Base-by-base conservation (phyloP, 257 asterid genomes). In the Henckelia pumila region DNA sequence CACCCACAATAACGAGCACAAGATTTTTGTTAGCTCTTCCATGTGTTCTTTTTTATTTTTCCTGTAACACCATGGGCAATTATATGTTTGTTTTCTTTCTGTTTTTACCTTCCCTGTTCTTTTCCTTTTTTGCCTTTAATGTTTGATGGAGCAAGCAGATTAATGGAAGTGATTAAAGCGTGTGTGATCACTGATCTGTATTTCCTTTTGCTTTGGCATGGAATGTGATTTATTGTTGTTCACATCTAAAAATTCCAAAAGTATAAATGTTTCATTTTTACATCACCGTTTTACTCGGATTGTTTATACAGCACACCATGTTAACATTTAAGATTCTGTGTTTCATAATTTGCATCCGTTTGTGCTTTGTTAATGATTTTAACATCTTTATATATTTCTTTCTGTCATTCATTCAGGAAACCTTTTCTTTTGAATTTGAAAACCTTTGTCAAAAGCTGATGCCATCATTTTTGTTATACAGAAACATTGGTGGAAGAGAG, bases 401-500 rank as follows among this genome's bases (percentile, higher is more conserved):
- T 11, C 47, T 35, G 3, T 64, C 33, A 22, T 25, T 56, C 53
- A 67, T 50, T 66, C 69, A 22, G 57, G 35, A 71, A 68, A 59
- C 60, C 5, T 65, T 65, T 44, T 26, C 66, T 22, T 58, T 67
- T 76, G 73, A 70, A 74, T 68, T 56, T 71, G 60, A 63, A 59
- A 73, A 62, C 37, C 59, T 17, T 63, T 74, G 63, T 73, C 53
- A 23, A 69, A 76, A 65, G 68, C 76, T 82, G 80, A 80, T 64
- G 67, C 40, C 69, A 66, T 76, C 65, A 60, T 69, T 70, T 72
- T 75, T 70, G 56, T 64, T 79, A 61, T 56, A 75, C 96, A 94
- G 99, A 94, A 79, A 82, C 78, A 52, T 53, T 94, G 88, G 96
- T 91, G 64, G 96, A 88, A 78, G 98, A 91, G 84, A 81, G 82